These are phyloP conservation scores for Nevesoporus exiguus DNA, from an alignment of 768 basidiomycete species.

Conservation along the genomic window DNA sequence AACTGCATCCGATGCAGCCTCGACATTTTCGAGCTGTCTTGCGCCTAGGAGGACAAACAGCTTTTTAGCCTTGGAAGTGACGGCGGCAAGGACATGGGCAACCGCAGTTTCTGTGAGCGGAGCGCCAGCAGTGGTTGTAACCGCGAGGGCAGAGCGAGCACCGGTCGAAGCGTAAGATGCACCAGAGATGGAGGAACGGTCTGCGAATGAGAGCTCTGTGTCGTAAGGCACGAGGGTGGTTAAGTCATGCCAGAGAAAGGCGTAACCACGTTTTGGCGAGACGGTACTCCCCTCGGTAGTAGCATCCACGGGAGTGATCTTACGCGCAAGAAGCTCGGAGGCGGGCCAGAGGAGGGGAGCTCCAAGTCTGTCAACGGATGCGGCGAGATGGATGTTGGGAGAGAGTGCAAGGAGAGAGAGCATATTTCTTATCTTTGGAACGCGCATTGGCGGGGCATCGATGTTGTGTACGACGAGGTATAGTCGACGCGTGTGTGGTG, in stretches of 20 bases:
- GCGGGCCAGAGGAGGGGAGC: constrained; percentile 82
- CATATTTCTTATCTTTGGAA: constrained; percentile 56
- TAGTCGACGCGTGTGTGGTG: constrained; percentile 42
- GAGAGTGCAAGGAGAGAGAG: constrained; percentile 72
- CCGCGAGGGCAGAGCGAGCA: constrained; percentile 22
- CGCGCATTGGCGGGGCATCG: constrained; percentile 70
- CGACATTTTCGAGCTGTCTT: constrained; percentile 62
- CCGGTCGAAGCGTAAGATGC: constrained; percentile 37
- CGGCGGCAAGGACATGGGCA: constrained; percentile 77
- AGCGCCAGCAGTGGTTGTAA: constrained; percentile 32
- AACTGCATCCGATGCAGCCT: constrained; percentile 12
- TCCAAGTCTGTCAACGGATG: constrained; percentile 85
- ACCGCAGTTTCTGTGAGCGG: constrained; percentile 75
- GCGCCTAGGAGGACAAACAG: constrained; percentile 70
- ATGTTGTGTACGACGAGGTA: constrained; percentile 89
- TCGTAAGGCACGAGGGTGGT: constrained; percentile 85
- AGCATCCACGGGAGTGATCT: constrained; percentile 24
- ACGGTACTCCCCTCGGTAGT: not conserved
- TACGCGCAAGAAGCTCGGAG: constrained; percentile 57
- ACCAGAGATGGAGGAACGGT: constrained; percentile 59
- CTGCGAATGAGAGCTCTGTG: constrained; percentile 65
- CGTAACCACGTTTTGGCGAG: constrained; percentile 46
- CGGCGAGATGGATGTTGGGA: constrained; percentile 75
- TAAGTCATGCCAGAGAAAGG: constrained; percentile 87
- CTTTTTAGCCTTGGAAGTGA: constrained; percentile 83